Evolutionary conservation across 106 monocot genomes (phyloP).

Genomic region (Vanilla planifolia): DNA sequence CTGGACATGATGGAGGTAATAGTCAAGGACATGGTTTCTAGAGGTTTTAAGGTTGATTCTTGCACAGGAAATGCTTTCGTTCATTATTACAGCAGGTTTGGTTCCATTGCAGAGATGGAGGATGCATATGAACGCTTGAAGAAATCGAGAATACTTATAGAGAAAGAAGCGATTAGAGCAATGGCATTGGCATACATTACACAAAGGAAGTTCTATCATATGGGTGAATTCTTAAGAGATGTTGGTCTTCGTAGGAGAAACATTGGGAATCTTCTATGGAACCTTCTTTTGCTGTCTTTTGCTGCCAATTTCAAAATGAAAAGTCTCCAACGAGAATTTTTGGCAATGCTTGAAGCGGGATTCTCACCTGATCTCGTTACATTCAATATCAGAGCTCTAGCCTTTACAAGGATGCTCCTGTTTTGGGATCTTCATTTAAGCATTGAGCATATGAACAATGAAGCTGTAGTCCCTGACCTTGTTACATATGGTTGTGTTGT

Average conservation of each 20-base stretch:
- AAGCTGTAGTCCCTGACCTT: conserved; percentile 55
- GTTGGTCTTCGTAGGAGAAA: conserved; percentile 71
- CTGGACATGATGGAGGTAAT: conserved; percentile 65
- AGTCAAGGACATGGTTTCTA: conserved; percentile 49
- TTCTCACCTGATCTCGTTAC: conserved; percentile 77
- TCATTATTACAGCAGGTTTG: conserved; percentile 43
- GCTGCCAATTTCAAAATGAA: conserved; percentile 98
- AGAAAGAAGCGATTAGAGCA: conserved; percentile 50
- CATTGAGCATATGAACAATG: conserved; percentile 70
- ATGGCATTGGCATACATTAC: conserved; percentile 60
- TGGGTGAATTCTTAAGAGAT: conserved; percentile 75
- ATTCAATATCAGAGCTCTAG: conserved; percentile 72
- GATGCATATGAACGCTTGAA: conserved; percentile 53
- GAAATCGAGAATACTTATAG: conserved; percentile 59
- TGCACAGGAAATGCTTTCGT: conserved; percentile 55
- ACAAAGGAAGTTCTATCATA: conserved; percentile 50
- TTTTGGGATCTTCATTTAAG: conserved; percentile 98
- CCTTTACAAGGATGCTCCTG: conserved; percentile 87
- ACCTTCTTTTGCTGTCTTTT: conserved; percentile 74
- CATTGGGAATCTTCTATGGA: conserved; percentile 84
- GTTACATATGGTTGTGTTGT: conserved; percentile 90
- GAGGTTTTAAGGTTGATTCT: conserved; percentile 69
- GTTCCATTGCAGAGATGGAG: conserved; percentile 68
- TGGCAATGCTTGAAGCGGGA: conserved; percentile 72
- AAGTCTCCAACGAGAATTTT: conserved; percentile 80